phyloP scores from a whole-genome alignment of 768 basidiomycete species.

The Hortiboletus flavorubellus region DNA sequence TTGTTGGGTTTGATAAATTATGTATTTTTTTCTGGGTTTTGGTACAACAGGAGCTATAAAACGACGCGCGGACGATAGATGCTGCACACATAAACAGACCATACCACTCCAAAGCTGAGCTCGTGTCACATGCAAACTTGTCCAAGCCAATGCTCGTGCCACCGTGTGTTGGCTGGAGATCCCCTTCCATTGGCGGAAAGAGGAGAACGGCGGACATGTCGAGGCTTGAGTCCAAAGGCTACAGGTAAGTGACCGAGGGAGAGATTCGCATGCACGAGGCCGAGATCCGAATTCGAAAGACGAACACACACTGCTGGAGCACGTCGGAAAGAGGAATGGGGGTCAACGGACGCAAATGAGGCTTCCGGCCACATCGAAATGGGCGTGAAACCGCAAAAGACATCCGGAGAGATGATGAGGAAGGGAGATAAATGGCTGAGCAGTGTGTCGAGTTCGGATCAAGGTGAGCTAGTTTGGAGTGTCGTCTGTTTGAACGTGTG shows the following conservation, averaged over 20 bases:
- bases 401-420: conserved; percentile 6
- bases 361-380: conserved; percentile 11
- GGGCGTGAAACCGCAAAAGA: neutral
- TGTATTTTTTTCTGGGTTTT: conserved; percentile 12
- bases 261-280: conserved; percentile 7
- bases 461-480: conserved; percentile 10
- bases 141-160: neutral
- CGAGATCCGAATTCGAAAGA: conserved; percentile 12
- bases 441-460: conserved; percentile 4
- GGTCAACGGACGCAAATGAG: conserved; percentile 3
- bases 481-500: conserved; percentile 12
- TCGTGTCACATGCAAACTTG: conserved; percentile 3
- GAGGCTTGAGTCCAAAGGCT: neutral
- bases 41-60: conserved; percentile 5
- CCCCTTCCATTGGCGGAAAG: neutral
- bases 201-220: too few species aligned
- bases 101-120: conserved; percentile 7
- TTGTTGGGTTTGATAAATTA: neutral
- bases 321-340: neutral
- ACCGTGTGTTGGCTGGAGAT: too few species aligned
- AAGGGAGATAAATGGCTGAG: neutral
- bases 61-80: conserved; percentile 4
- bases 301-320: conserved; percentile 7
- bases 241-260: neutral
- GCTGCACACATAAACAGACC: conserved; percentile 6